Evolutionary conservation across 768 basidiomycete genomes (phyloP), one percentile per base, ranked within the genome.

Genomic region (Sporobolomyces roseus): DNA sequence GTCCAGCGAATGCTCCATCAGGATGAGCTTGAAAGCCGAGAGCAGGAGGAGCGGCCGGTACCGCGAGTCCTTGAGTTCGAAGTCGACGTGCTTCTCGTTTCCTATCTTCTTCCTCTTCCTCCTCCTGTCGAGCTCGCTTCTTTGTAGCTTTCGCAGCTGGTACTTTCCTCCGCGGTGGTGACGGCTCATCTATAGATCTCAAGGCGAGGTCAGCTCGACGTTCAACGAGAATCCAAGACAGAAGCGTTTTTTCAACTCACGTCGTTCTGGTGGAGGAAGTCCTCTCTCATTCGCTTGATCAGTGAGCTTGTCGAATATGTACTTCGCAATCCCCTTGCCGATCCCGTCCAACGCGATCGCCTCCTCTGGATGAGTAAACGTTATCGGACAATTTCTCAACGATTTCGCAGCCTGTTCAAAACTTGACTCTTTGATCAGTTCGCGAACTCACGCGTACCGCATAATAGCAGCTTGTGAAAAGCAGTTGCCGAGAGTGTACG

Each of bases 341-440:
- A 73, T 30, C 19, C 72, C 72, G 0, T 19, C 32, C 35, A 73
- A 59, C 27, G n/a, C 8, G 23, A 49, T 35, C 3, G 68, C 62
- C 0, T 70, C 32, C 0, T 73, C 68, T 0, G 72, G 72, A 46
- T 73, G 50, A 4, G 6, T 5, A 27, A 58, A 56, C 9, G 64
- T 23, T 45, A 69, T 19, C 21, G 71, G 71, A 41, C 48, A 52
- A 36, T 14, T 16, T 16, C 41, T n/a, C 23, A 73, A 63, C 36
- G 67, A 45, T 6, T 38, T 27, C 7, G 61, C 67, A 33, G 67
- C 71, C 67, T 72, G 56, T 16, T n/a, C n/a, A n/a, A n/a, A n/a
- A n/a, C n/a, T n/a, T n/a, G n/a, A n/a, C n/a, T n/a, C n/a, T n/a
- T n/a, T n/a, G n/a, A n/a, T n/a, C n/a, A n/a, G n/a, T n/a, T n/a